Conservation (phyloP, 108 stramenopile species). For the Stephanodiscus minutulus region DNA sequence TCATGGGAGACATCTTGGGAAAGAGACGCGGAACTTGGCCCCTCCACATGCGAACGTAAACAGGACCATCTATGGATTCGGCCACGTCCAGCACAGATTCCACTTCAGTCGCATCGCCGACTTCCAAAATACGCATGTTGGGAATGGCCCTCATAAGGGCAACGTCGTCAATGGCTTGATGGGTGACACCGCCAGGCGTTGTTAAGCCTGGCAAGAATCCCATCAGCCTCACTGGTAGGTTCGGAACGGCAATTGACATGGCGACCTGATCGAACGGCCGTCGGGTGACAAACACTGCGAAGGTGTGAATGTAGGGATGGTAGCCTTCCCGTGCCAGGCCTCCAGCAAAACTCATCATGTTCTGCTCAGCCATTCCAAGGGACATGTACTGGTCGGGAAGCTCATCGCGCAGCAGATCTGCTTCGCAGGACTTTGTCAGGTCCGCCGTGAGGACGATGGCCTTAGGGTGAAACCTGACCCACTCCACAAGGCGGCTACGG, state of each 20-base stretch:
- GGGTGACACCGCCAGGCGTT: conserved; percentile 34
- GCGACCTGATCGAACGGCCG: conserved; percentile 35
- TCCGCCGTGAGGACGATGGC: conserved; percentile 32
- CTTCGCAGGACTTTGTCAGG: conserved; percentile 36
- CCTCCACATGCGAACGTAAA: conserved; percentile 30
- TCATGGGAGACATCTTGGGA: conserved; percentile 24
- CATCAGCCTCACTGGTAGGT: conserved; percentile 22
- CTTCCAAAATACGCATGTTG: conserved; percentile 29
- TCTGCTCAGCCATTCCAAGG: conserved; percentile 29
- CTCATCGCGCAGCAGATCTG: conserved; percentile 24
- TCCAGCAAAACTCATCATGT: conserved; percentile 37
- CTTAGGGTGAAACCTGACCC: conserved; percentile 10
- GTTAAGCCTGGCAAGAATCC: conserved; percentile 32
- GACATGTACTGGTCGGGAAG: conserved; percentile 28
- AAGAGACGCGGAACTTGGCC: conserved; percentile 28
- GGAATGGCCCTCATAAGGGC: conserved; percentile 24
- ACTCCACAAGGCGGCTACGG: conserved; percentile 11
- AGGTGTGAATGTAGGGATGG: conserved; percentile 27
- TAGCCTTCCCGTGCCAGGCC: conserved; percentile 28
- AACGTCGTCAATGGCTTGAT: conserved; percentile 38
- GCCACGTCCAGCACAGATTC: conserved; percentile 34
- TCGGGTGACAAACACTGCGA: conserved; percentile 31
- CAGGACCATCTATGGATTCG: conserved; percentile 20
- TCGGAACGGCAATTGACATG: conserved; percentile 29
- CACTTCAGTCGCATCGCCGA: conserved; percentile 31